Conservation (phyloP, 2,329 filamentous ascomycete genomes). For the Diaporthe velutina region DNA sequence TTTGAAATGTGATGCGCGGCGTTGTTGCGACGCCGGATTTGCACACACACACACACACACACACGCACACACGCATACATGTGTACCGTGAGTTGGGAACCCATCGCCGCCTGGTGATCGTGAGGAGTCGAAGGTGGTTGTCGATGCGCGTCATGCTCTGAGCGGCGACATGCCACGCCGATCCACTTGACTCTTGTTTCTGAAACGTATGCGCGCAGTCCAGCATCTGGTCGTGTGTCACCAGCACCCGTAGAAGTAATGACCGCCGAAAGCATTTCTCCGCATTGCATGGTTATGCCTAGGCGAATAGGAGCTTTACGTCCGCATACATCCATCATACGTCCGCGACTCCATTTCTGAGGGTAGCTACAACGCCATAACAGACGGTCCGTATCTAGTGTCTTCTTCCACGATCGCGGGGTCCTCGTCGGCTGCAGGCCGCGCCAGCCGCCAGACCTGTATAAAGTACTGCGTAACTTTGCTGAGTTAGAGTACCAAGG, state of each 20-base stretch:
- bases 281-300: not conserved
- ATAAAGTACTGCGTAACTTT: not conserved
- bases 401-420: not conserved
- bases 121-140: not conserved
- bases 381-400: slow-evolving; percentile 5
- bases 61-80: not conserved
- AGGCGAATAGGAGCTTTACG: slow-evolving; percentile 2
- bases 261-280: not conserved
- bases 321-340: not conserved
- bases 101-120: not conserved
- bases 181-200: slow-evolving; percentile 10
- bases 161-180: not conserved
- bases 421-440: not conserved
- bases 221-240: not conserved
- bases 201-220: slow-evolving; percentile 1
- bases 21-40: not conserved
- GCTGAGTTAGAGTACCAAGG: too few species aligned
- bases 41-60: not conserved
- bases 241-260: not conserved
- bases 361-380: not conserved
- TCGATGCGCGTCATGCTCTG: slow-evolving; percentile 7
- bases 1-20: not conserved
- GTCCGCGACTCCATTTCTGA: not conserved
- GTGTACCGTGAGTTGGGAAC: not conserved
- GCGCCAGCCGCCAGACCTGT: slow-evolving; percentile 5